Evolutionary conservation across 306 rosid species (phyloP), one percentile per base, ranked within the genome.

Genomic region (Medicago lupulina): DNA sequence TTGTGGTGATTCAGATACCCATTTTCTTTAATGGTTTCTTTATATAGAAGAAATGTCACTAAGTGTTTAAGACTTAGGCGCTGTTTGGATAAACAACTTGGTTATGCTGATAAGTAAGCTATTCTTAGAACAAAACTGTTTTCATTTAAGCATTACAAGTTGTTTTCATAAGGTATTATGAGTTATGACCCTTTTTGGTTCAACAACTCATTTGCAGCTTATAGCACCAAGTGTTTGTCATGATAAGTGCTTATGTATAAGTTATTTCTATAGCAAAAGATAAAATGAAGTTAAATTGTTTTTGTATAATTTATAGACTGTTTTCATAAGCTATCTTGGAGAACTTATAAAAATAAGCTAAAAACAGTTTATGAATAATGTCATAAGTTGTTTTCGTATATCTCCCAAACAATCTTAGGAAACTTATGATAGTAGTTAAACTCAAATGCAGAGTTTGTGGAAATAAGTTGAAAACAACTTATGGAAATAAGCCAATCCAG

Each of bases 1-100:
- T 61, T 61, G 3, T 34, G 65, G 3, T 34, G 65, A 59, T 57
- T 31, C 8, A 12, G 41, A 31, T 73, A 18, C 38, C 43, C 31
- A 7, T 40, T 34, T 76, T 65, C 14, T 60, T 21, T 28, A 12
- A 23, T 60, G 41, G 34, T 76, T 63, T 63, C 47, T 18, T 70
- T 57, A 28, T 4, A 61, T 9, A 18, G 53, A 58, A 47, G 40
- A 65, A 46, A 63, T 63, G 54, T 13, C 19, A 14, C 18, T 40
- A 21, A 69, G 81, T 7, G 36, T 1, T 43, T 31, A 54, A 50
- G 51, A 50, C 19, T n/a, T 31, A 3, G 36, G 9, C 1, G 7
- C 15, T 61, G 12, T 61, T 61, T 61, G 43, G 19, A 8, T n/a
- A 50, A 50, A 50, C 1, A n/a, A n/a, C 9, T 50, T 7, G 17